A percentile compares a stretch with the other conserved stretches of the same genome.
Evolutionary conservation across 768 basidiomycete species (phyloP).

Genomic region (Hericium coralloides): DNA sequence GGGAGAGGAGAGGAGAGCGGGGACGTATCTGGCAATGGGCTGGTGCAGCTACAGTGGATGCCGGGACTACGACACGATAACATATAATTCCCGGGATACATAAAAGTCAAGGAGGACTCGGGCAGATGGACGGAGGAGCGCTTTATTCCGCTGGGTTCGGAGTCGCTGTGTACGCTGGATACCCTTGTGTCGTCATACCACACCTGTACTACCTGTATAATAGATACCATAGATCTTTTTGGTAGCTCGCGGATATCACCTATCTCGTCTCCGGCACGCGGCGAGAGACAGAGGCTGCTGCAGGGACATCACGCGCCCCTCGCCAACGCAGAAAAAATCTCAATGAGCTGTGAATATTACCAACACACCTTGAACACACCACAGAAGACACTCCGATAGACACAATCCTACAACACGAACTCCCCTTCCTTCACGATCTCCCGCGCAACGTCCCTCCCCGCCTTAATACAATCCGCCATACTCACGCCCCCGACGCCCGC

Average conservation of each 20-base stretch:
- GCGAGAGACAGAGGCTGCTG: too few species aligned
- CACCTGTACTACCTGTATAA: background rate
- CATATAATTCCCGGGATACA: background rate
- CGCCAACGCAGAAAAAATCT: too few species aligned
- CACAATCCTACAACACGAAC: background rate
- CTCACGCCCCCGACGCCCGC: conserved; percentile 84
- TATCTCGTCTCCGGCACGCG: too few species aligned
- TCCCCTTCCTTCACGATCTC: conserved; percentile 3
- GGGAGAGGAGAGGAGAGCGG: background rate
- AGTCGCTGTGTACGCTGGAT: background rate
- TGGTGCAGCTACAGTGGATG: background rate
- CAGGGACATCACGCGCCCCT: too few species aligned
- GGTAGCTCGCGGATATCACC: too few species aligned
- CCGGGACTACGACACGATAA: background rate
- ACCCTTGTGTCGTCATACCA: background rate
- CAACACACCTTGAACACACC: too few species aligned
- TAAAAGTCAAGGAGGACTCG: too few species aligned
- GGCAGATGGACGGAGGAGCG: background rate
- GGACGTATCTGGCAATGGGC: background rate
- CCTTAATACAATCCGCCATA: conserved; percentile 76
- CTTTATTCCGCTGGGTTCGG: background rate
- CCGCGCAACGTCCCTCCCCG: conserved; percentile 43
- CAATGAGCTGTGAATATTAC: too few species aligned
- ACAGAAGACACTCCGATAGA: too few species aligned
- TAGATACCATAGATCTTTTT: too few species aligned